Base-by-base conservation (phyloP, 371 early-diverging fungal species). In the Zychaea mexicana region DNA sequence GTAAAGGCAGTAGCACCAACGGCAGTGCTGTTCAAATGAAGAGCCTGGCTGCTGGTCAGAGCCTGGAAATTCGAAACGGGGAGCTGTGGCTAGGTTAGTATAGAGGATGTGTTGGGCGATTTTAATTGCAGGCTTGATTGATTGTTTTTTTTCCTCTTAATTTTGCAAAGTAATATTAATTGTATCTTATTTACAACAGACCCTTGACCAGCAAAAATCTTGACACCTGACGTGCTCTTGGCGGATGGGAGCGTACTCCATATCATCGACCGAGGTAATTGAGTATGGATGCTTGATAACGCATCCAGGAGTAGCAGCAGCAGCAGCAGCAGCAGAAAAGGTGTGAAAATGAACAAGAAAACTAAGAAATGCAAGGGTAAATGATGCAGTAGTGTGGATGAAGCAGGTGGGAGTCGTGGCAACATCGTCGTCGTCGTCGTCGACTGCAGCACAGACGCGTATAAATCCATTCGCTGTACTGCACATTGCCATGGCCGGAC, bases 391-490 rank as follows among this genome's bases (percentile, higher is more conserved):
- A 24, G 49, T 49, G 22, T 49, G 24, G 21, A 49, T 24, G 49
- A 19, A 13, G 22, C 49, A 24, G 38, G 38, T 15, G 38, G 38
- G n/a, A 22, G 49, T 49, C 21, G 49, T 19, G 21, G 49, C 21
- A 49, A 22, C 22, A 22, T 49, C 49, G 13, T 42, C 42, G 7
- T 12, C 15, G 15, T 7, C 42, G 15, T 12, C 42, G 4, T 17
- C 3, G 22, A 22, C 49, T 49, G 49, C 49, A 22, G 49, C 49
- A 49, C 49, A 49, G 49, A 49, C 49, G 49, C 49, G 49, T 19
- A 19, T 24, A 10, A 45, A 12, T 19, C 45, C 45, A 49, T 22
- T 19, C 49, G 24, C 26, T 49, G 49, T 49, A 49, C 49, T 49
- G 49, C 49, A 22, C 13, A 22, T 36, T 36, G 38, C 10, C 6